phyloP scores from a whole-genome alignment of 2,329 filamentous ascomycete species.

The Sporothrix pallida region DNA sequence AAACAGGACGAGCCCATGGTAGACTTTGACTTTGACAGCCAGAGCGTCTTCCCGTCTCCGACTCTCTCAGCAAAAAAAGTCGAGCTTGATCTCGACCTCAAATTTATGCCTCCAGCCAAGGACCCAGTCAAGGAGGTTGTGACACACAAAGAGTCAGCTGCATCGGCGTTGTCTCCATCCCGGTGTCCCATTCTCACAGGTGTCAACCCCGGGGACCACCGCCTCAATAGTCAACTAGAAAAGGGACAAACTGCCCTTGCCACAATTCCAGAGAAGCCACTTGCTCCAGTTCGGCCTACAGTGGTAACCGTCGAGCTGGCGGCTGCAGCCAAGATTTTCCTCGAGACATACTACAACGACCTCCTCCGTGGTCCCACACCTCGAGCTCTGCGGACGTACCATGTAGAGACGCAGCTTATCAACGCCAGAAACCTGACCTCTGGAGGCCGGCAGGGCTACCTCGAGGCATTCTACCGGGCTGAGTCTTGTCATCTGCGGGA shows the following conservation, averaged over 20 bases:
- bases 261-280: not conserved
- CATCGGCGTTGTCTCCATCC: not conserved
- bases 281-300: constrained; percentile 43
- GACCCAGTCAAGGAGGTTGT: not conserved
- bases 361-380: constrained; percentile 63
- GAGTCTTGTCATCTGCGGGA: constrained; percentile 80
- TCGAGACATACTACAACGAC: constrained; percentile 85
- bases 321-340: constrained; percentile 80
- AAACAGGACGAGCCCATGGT: not conserved
- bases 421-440: constrained; percentile 57
- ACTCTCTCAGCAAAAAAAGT: not conserved
- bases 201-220: constrained; percentile 14
- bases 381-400: constrained; percentile 64
- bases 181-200: not conserved
- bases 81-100: not conserved
- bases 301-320: constrained; percentile 74
- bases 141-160: not conserved
- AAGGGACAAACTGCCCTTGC: not conserved
- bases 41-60: not conserved
- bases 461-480: constrained; percentile 65
- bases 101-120: not conserved
- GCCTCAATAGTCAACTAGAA: not conserved
- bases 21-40: not conserved
- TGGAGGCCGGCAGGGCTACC: constrained; percentile 59
- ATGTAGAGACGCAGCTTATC: constrained; percentile 69